Evolutionary conservation across 2,329 filamentous ascomycete genomes (phyloP).

Genomic region (Hypoxylon sp.): DNA sequence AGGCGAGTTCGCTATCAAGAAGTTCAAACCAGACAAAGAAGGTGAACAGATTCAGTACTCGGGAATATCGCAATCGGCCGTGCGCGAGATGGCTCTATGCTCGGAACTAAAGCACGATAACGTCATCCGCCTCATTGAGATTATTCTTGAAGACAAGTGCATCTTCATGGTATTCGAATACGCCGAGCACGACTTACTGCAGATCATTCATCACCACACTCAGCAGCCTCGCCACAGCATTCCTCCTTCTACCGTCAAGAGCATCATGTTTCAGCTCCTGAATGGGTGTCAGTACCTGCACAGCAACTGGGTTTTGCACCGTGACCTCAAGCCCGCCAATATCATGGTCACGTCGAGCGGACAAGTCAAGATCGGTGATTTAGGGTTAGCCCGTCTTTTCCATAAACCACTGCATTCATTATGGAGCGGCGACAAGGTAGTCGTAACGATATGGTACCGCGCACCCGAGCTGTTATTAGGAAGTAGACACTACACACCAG

Average conservation of each 20-base stretch:
- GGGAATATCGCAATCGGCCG: conserved; percentile 95
- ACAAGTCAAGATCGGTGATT: conserved; percentile 93
- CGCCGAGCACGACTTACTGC: conserved; percentile 95
- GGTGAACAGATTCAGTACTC: conserved; percentile 95
- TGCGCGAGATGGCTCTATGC: conserved; percentile 97
- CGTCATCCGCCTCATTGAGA: conserved; percentile 91
- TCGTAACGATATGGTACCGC: conserved; percentile 99
- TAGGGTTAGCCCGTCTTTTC: conserved; percentile 92
- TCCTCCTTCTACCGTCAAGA: conserved; percentile 88
- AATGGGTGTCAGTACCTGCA: conserved; percentile 96
- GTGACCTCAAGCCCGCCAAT: conserved; percentile 97
- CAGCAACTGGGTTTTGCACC: conserved; percentile 96
- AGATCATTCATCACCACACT: conserved; percentile 98
- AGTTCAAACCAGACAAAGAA: conserved; percentile 99
- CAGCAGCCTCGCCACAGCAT: conserved; percentile 90
- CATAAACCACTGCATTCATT: conserved; percentile 93
- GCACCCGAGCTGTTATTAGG: conserved; percentile 94
- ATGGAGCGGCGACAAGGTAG: conserved; percentile 96
- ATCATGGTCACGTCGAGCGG: conserved; percentile 96
- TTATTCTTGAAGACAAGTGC: conserved; percentile 97
- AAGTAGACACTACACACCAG: conserved; percentile 95
- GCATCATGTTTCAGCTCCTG: conserved; percentile 94
- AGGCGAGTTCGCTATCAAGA: conserved; percentile 97
- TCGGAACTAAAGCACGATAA: conserved; percentile 91
- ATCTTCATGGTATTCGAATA: conserved; percentile 99